phyloP scores from a whole-genome alignment of 2,329 filamentous ascomycete species.

The Colletotrichum sp. region DNA sequence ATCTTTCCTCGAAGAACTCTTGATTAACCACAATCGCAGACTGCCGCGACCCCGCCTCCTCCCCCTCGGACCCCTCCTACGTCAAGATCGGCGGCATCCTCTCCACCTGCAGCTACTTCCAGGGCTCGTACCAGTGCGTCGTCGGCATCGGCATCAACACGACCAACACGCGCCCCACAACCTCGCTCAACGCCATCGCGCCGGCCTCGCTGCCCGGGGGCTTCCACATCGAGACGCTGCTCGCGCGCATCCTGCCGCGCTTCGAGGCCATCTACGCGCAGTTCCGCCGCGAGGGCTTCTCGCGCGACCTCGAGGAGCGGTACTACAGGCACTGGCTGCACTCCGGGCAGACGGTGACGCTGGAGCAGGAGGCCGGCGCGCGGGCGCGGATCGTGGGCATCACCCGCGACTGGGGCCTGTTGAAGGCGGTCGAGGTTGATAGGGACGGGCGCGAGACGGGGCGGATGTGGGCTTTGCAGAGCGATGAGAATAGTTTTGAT shows the following conservation, averaged over 20 bases:
- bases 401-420: conserved; percentile 87
- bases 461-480: conserved; percentile 83
- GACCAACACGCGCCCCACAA: conserved; percentile 84
- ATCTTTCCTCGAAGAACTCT: too few relatives aligned
- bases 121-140: conserved; percentile 81
- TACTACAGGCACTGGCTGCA: conserved; percentile 92
- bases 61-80: conserved; percentile 56
- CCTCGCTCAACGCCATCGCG: conserved; percentile 79
- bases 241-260: conserved; percentile 78
- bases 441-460: conserved; percentile 78
- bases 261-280: conserved; percentile 79
- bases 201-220: conserved; percentile 43
- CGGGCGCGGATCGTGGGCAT: conserved; percentile 84
- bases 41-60: conserved; percentile 67
- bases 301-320: conserved; percentile 69
- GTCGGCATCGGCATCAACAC: conserved; percentile 89
- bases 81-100: conserved; percentile 94
- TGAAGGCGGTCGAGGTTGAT: conserved; percentile 84
- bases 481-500: conserved; percentile 98
- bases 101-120: conserved; percentile 83
- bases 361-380: conserved; percentile 81
- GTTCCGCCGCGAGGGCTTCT: conserved; percentile 81
- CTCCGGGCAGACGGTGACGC: conserved; percentile 70
- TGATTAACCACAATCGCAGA: conserved; percentile 43
- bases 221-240: conserved; percentile 78